Base-by-base conservation (phyloP, 1,139 yeast species). In the Zygotorulaspora mrakii region DNA sequence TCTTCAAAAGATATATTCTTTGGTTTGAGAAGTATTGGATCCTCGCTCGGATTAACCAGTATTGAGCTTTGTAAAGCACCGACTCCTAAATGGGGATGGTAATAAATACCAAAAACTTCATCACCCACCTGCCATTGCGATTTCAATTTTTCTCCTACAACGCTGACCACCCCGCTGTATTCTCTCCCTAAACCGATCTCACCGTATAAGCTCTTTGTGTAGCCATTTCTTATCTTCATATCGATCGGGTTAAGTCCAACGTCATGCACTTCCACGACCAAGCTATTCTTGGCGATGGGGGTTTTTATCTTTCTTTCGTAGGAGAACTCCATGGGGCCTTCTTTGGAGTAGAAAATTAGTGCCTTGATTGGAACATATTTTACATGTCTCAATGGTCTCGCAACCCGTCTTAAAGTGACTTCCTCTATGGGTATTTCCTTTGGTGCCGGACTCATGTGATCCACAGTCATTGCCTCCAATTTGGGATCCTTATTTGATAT, bases 171-270 rank as follows among this genome's bases (percentile, higher is more conserved):
- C 25, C 95, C 95, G 9, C 82, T 62, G 53, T 74, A 84, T 54
- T 85, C 95, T 44, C 76, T 67, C 3, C 91, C 89, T 21, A 80
- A 54, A 6, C 86, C 87, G 40, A 76, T 73, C 26, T 67, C 69
- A 57, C 66, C 45, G 62, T 63, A 55, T 64, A 66, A 49, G 53
- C 62, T 53, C 47, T 55, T 28, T 54, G 65, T 41, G 62, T 63
- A 53, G 42, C 67, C 55, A 43, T 70, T 66, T 52, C 70, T 66
- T 31, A 79, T 52, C 38, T 78, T 64, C 41, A 74, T 48, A 56
- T 84, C 95, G 31, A 82, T 69, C 0, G 94, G 94, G 53, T 83
- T 85, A n/a, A 55, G 46, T 23, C 51, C 59, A 12, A 48, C 54
- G 32, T 49, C 43, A 12, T 37, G 39, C 17, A 82, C 76, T 52